These are phyloP conservation scores for Pachyrhizus erosus DNA, from an alignment of 306 rosid genomes.

Conservation along the genomic window DNA sequence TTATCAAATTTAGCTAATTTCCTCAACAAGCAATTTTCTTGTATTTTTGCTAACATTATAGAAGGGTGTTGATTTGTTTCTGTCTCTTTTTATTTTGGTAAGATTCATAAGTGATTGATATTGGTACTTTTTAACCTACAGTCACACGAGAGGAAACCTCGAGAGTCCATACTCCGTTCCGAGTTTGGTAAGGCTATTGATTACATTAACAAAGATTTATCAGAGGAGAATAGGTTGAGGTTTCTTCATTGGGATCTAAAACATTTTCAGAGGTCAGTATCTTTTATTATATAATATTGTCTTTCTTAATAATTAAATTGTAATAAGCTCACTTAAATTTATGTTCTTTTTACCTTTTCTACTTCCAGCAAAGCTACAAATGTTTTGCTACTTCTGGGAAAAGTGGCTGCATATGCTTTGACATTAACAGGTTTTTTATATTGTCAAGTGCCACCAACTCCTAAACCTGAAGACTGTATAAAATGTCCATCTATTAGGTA, in stretches of 20 bases:
- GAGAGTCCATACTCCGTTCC: slow-evolving; percentile 74
- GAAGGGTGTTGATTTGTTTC: not conserved
- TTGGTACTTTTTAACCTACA: slow-evolving; percentile 34
- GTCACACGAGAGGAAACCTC: slow-evolving; percentile 81
- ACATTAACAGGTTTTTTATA: slow-evolving; percentile 66
- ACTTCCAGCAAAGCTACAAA: slow-evolving; percentile 68
- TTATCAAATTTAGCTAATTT: not conserved
- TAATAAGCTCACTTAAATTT: slow-evolving; percentile 35
- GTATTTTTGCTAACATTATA: not conserved
- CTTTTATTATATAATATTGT: not conserved
- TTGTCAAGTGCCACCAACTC: slow-evolving; percentile 59
- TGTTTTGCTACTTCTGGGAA: slow-evolving; percentile 70
- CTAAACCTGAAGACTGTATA: slow-evolving; percentile 41
- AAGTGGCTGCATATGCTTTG: slow-evolving; percentile 71
- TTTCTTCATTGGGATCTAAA: slow-evolving; percentile 86
- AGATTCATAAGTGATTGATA: slow-evolving; percentile 29
- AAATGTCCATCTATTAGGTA: slow-evolving; percentile 57
- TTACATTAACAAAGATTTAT: slow-evolving; percentile 62
- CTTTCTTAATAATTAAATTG: slow-evolving; percentile 8
- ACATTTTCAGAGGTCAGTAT: slow-evolving; percentile 50
- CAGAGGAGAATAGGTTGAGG: slow-evolving; percentile 60
- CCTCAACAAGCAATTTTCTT: slow-evolving; percentile 12
- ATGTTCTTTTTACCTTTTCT: not conserved
- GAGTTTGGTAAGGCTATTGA: slow-evolving; percentile 83
- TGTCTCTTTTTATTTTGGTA: not conserved